phyloP scores from a whole-genome alignment of 2,329 filamentous ascomycete genomes.

The Elsinoe arachidis region DNA sequence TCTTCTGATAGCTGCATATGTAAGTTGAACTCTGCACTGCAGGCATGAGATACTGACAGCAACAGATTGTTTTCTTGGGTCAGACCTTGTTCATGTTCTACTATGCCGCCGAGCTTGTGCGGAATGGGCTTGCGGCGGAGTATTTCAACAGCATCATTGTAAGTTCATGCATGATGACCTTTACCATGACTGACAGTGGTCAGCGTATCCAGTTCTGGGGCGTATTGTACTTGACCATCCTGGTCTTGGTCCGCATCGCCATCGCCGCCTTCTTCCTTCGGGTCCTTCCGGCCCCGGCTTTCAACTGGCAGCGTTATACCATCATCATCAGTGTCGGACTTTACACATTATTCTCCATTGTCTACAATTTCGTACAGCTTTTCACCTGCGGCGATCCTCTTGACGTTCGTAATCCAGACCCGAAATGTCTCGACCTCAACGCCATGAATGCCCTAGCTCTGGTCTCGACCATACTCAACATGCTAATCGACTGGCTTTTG shows the following conservation, averaged over 20 bases:
- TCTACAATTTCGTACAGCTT: not conserved
- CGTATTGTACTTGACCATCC: not conserved
- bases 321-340: not conserved
- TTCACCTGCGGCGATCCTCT: not conserved
- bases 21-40: not conserved
- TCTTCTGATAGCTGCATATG: conserved; percentile 6
- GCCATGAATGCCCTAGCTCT: not conserved
- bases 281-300: not conserved
- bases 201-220: not conserved
- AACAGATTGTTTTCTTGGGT: not conserved
- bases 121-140: not conserved
- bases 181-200: not conserved
- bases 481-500: not conserved
- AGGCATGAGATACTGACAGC: not conserved
- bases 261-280: conserved; percentile 1
- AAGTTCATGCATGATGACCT: not conserved
- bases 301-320: not conserved
- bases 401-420: not conserved
- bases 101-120: not conserved
- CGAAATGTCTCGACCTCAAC: not conserved
- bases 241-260: not conserved
- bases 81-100: not conserved
- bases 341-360: not conserved
- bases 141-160: conserved; percentile 1
- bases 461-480: not conserved